Conservation (phyloP, 2,329 filamentous ascomycete genomes). For the Cladobotryum protrusum region DNA sequence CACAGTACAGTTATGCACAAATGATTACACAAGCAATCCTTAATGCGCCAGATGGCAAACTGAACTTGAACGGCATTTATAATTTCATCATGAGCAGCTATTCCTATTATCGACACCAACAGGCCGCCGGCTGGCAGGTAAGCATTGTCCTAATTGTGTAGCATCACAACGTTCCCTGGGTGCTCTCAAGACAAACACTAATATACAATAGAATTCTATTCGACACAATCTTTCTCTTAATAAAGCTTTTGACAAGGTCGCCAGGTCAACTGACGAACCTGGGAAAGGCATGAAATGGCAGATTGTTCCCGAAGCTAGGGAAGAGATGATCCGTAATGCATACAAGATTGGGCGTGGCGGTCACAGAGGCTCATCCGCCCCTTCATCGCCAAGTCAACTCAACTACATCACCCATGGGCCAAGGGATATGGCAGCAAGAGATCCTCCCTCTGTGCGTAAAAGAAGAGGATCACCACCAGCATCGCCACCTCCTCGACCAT, state of each 20-base stretch:
- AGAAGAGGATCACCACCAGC: slow-evolving; percentile 48
- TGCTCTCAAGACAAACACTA: not conserved
- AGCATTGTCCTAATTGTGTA: slow-evolving; percentile 24
- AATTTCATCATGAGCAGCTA: slow-evolving; percentile 87
- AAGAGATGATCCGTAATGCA: slow-evolving; percentile 78
- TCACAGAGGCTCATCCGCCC: slow-evolving; percentile 61
- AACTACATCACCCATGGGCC: slow-evolving; percentile 56
- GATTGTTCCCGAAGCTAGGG: slow-evolving; percentile 73
- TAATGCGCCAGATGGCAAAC: slow-evolving; percentile 75
- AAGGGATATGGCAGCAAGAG: slow-evolving; percentile 47
- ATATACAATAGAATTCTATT: slow-evolving; percentile 71
- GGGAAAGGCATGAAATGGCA: slow-evolving; percentile 99
- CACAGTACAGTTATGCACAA: slow-evolving; percentile 91
- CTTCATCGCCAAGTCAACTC: slow-evolving; percentile 59
- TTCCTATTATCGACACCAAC: slow-evolving; percentile 83
- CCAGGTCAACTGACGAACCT: slow-evolving; percentile 86
- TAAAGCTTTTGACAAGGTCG: slow-evolving; percentile 89
- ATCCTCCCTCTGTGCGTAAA: slow-evolving; percentile 49
- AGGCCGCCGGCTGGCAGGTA: slow-evolving; percentile 80
- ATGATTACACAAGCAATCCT: slow-evolving; percentile 96
- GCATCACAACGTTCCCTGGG: not conserved
- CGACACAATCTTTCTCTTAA: slow-evolving; percentile 93
- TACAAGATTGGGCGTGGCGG: slow-evolving; percentile 56
- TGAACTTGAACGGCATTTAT: slow-evolving; percentile 90
- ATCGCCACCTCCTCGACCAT: slow-evolving; percentile 50